Conservation (phyloP, 164 flowering plant genomes). For the Buxus sempervirens region DNA sequence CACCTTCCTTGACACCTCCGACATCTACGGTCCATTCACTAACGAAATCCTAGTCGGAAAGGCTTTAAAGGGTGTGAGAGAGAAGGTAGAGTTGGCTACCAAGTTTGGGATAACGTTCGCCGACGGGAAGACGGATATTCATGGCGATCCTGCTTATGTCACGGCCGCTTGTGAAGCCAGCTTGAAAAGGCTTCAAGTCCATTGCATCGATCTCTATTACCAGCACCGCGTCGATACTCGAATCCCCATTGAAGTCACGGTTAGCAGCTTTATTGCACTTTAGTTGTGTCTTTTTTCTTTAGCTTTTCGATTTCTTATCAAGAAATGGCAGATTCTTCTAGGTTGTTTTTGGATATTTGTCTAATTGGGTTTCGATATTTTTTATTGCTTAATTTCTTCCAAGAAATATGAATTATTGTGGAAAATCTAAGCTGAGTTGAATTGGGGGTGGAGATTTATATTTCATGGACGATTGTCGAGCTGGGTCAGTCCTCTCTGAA, state of each 20-base stretch:
- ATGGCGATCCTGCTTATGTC: constrained; percentile 28
- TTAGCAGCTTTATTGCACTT: neutral
- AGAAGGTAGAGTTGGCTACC: constrained; percentile 26
- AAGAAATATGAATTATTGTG: too few relatives aligned
- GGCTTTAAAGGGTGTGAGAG: constrained; percentile 23
- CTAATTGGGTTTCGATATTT: neutral
- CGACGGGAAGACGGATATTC: constrained; percentile 11
- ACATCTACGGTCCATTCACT: constrained; percentile 36
- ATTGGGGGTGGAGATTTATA: too few relatives aligned
- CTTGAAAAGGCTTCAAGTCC: constrained; percentile 30
- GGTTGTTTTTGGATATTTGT: neutral
- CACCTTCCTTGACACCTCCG: constrained; percentile 43
- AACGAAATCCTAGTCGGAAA: constrained; percentile 35
- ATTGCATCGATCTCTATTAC: constrained; percentile 35
- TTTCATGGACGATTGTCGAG: too few relatives aligned
- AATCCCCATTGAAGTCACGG: constrained; percentile 33
- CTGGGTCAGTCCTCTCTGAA: too few relatives aligned
- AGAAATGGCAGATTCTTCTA: neutral
- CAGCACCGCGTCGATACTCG: constrained; percentile 24
- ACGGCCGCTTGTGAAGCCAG: constrained; percentile 29
- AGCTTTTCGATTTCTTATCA: neutral
- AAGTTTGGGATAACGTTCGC: constrained; percentile 21
- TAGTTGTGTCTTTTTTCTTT: too few relatives aligned
- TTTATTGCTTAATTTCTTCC: too few relatives aligned
- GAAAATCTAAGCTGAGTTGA: too few relatives aligned